A percentile compares a stretch with the other conserved stretches of the same genome.
These are phyloP conservation scores for Gracilaria domingensis DNA, from an alignment of 23 red algal species.

Conservation along the genomic window DNA sequence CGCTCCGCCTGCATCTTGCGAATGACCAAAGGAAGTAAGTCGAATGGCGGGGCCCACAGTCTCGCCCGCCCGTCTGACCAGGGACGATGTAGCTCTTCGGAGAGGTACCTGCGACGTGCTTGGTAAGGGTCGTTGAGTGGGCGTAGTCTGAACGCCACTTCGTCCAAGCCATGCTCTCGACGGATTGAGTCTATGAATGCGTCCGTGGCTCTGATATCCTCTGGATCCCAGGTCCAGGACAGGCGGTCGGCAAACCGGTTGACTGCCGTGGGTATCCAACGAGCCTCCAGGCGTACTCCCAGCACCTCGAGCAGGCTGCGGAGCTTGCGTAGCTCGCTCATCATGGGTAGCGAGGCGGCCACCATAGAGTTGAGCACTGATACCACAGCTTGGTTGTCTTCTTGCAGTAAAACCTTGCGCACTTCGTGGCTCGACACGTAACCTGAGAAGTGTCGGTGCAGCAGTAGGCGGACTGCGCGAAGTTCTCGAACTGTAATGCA, in stretches of 20 bases:
- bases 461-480: conserved; percentile 31
- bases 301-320: not conserved
- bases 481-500: conserved; percentile 16
- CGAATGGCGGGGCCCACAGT: no score
- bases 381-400: conserved; percentile 67
- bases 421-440: conserved; percentile 17
- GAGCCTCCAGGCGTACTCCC: conserved; percentile 19
- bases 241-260: conserved; percentile 39
- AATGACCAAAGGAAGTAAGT: no score
- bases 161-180: not conserved
- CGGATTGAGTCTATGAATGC: conserved; percentile 18
- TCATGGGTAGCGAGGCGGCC: conserved; percentile 30
- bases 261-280: conserved; percentile 19
- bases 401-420: conserved; percentile 20
- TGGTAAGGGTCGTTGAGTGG: conserved; percentile 16
- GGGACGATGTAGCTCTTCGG: no score
- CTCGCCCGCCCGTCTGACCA: no score
- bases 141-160: conserved; percentile 14
- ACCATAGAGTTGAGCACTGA: conserved; percentile 40
- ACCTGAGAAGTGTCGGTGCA: conserved; percentile 7
- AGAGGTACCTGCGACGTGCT: no score
- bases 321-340: conserved; percentile 30
- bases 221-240: conserved; percentile 47
- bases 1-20: no score
- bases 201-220: not conserved